These are phyloP conservation scores for Bolboschoenus planiculmis DNA, from an alignment of 176 grass and related monocot genomes.

Conservation along the genomic window DNA sequence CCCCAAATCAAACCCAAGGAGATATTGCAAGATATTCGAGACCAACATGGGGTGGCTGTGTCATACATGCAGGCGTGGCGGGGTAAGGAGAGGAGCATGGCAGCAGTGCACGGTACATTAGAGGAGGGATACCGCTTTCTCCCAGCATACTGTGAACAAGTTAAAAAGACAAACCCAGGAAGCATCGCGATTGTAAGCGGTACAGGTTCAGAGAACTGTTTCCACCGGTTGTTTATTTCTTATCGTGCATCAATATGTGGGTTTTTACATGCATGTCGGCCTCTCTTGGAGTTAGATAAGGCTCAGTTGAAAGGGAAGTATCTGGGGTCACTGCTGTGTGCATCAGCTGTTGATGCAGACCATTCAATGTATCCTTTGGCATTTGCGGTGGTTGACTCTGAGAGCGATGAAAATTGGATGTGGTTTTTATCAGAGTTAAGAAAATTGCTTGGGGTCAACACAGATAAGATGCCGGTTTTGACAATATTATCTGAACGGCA, in stretches of 20 bases:
- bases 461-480: constrained; percentile 88
- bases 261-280: constrained; percentile 78
- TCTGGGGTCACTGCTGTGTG: constrained; percentile 85
- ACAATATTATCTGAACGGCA: constrained; percentile 80
- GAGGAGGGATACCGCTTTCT: constrained; percentile 89
- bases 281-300: constrained; percentile 90
- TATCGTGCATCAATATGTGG: constrained; percentile 87
- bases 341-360: constrained; percentile 84
- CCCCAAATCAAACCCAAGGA: constrained; percentile 95
- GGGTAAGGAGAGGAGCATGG: constrained; percentile 96
- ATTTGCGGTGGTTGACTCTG: constrained; percentile 71
- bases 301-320: constrained; percentile 95
- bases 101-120: constrained; percentile 87
- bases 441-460: constrained; percentile 90
- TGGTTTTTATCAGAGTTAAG: constrained; percentile 97
- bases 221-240: constrained; percentile 81
- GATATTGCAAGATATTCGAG: constrained; percentile 87
- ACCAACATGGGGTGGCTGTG: constrained; percentile 90
- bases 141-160: constrained; percentile 88
- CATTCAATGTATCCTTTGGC: constrained; percentile 75
- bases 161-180: constrained; percentile 69
- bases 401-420: constrained; percentile 94
- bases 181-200: constrained; percentile 67
- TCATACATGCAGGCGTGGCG: constrained; percentile 99
- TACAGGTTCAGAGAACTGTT: constrained; percentile 59